Evolutionary conservation across 805 yeast genomes (phyloP).

Genomic region (Candida ulmi): DNA sequence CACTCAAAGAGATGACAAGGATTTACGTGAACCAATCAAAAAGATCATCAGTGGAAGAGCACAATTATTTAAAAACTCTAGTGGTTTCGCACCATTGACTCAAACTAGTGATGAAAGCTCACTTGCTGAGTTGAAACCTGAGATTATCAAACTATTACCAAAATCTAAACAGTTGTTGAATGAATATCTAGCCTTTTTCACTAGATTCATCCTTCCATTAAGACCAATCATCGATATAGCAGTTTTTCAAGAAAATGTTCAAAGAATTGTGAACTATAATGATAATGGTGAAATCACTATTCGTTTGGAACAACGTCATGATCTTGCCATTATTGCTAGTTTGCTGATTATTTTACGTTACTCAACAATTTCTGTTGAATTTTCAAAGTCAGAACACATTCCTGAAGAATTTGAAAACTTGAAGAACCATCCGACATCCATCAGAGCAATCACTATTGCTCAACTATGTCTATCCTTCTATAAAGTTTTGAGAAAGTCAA

Average conservation of each 20-base stretch:
- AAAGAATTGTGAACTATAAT: slow-evolving; percentile 31
- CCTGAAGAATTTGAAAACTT: slow-evolving; percentile 13
- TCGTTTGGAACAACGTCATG: slow-evolving; percentile 27
- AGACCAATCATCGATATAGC: slow-evolving; percentile 40
- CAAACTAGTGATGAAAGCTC: not conserved
- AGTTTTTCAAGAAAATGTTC: slow-evolving; percentile 24
- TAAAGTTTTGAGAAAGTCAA: slow-evolving; percentile 28
- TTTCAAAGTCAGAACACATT: slow-evolving; percentile 12
- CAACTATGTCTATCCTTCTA: slow-evolving; percentile 37
- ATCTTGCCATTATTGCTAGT: slow-evolving; percentile 34
- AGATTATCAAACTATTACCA: not conserved
- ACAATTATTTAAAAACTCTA: not conserved
- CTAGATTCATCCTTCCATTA: slow-evolving; percentile 30
- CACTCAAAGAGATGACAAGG: not conserved
- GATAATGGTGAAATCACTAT: slow-evolving; percentile 19
- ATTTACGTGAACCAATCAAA: not conserved
- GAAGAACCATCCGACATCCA: slow-evolving; percentile 24
- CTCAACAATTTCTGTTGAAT: slow-evolving; percentile 31
- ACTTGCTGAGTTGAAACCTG: not conserved
- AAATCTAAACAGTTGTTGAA: not conserved
- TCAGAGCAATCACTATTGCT: slow-evolving; percentile 32
- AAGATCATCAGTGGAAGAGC: not conserved
- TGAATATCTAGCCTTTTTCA: not conserved
- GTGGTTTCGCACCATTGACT: not conserved
- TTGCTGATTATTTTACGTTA: slow-evolving; percentile 35